Evolutionary conservation across 805 yeast species (phyloP).

Genomic region (Wickerhamiella siamensis): DNA sequence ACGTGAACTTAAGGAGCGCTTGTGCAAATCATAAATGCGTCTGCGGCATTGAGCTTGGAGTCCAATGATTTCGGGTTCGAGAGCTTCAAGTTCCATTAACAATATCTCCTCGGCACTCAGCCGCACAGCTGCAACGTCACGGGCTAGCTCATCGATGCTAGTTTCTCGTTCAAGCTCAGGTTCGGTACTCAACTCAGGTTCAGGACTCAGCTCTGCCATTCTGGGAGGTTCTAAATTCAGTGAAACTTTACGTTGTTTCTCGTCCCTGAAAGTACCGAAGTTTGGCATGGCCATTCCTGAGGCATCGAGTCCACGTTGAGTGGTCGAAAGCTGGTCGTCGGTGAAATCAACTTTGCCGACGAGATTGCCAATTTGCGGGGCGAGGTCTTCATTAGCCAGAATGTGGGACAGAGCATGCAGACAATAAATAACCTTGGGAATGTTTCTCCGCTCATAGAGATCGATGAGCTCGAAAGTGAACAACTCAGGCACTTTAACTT

Average conservation of each 20-base stretch:
- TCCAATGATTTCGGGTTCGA: slow-evolving; percentile 28
- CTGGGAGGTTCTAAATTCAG: not conserved
- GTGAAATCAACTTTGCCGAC: slow-evolving; percentile 50
- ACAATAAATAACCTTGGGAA: slow-evolving; percentile 89
- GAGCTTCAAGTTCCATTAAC: slow-evolving; percentile 20
- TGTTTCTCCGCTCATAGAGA: slow-evolving; percentile 76
- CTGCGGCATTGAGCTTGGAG: slow-evolving; percentile 40
- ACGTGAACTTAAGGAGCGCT: not conserved
- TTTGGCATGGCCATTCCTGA: slow-evolving; percentile 63
- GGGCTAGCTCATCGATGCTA: not conserved
- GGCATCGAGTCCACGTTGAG: slow-evolving; percentile 49
- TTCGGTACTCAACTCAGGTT: not conserved
- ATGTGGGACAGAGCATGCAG: slow-evolving; percentile 75
- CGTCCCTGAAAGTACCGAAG: slow-evolving; percentile 34
- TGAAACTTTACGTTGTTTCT: not conserved
- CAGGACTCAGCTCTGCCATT: slow-evolving; percentile 4
- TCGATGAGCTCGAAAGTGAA: slow-evolving; percentile 88
- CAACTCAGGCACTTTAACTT: slow-evolving; percentile 66
- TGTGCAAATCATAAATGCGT: not conserved
- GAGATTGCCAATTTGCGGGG: slow-evolving; percentile 47
- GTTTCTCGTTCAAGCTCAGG: not conserved
- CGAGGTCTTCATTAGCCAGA: slow-evolving; percentile 40
- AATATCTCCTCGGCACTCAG: slow-evolving; percentile 22
- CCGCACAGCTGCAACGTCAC: not conserved
- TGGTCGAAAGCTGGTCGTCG: slow-evolving; percentile 50